These are phyloP conservation scores for Deinandra increscens DNA, from an alignment of 129 eudicot species.

Conservation along the genomic window DNA sequence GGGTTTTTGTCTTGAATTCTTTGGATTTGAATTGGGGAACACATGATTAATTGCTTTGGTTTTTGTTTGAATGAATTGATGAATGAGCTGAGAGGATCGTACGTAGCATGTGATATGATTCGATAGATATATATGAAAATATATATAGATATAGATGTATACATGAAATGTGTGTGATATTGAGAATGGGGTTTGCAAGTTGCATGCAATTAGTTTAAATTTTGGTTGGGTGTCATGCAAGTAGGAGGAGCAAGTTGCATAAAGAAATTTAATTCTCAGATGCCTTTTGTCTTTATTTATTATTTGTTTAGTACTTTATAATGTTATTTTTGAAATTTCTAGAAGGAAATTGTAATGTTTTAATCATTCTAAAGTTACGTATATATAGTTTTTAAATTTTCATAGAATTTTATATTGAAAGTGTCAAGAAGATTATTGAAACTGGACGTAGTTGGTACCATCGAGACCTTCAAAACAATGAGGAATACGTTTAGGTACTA, in stretches of 20 bases:
- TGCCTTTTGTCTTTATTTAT: slow-evolving; percentile 7
- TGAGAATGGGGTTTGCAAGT: slow-evolving; percentile 12
- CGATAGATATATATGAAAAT: not conserved
- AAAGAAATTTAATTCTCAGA: slow-evolving; percentile 4
- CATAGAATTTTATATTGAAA: too few species aligned
- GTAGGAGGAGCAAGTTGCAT: slow-evolving; percentile 16
- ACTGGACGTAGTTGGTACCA: too few species aligned
- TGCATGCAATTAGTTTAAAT: slow-evolving; percentile 12
- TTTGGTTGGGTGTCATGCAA: slow-evolving; percentile 16
- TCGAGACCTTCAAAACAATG: too few species aligned
- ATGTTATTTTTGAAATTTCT: not conserved
- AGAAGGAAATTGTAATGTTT: slow-evolving; percentile 4
- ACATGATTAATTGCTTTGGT: slow-evolving; percentile 5
- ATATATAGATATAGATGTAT: not conserved
- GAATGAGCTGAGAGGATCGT: not conserved
- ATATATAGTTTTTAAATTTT: not conserved
- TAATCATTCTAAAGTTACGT: slow-evolving; percentile 10
- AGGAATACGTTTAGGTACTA: too few species aligned
- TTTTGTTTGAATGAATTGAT: not conserved
- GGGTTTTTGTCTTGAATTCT: not conserved
- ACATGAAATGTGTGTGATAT: not conserved
- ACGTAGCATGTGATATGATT: slow-evolving; percentile 11
- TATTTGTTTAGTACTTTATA: not conserved
- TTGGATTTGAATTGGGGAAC: slow-evolving; percentile 11
- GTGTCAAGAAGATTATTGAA: too few species aligned